phyloP scores from a whole-genome alignment of 345 rosid species.

The Turritis glabra region DNA sequence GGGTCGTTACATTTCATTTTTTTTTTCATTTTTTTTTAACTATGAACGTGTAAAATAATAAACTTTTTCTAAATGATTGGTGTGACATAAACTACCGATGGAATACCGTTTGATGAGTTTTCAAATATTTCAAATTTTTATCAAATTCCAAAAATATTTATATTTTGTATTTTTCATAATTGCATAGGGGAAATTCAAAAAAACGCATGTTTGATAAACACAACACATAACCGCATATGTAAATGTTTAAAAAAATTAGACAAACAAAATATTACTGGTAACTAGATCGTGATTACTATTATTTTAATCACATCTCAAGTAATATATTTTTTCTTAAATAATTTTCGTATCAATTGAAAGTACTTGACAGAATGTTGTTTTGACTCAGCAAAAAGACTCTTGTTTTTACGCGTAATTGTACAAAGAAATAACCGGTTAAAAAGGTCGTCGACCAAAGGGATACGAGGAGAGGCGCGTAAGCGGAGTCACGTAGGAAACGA shows the following conservation, averaged over 20 bases:
- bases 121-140: neutral
- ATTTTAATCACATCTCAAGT: neutral
- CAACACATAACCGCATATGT: no score
- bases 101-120: neutral
- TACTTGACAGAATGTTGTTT: no score
- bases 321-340: no score
- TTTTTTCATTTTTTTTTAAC: neutral
- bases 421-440: neutral
- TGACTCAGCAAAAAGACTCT: neutral
- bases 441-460: conserved; percentile 35
- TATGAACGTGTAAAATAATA: neutral
- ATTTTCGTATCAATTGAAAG: neutral
- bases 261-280: neutral
- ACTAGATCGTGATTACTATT: neutral
- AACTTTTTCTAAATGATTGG: neutral
- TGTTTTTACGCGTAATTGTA: neutral
- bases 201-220: no score
- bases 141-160: neutral
- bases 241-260: no score
- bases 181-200: no score
- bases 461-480: conserved; percentile 27
- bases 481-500: conserved; percentile 38
- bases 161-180: neutral
- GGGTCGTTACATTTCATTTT: neutral
- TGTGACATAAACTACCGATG: neutral